Evolutionary conservation across 2,329 filamentous ascomycete genomes (phyloP), one percentile per base, ranked within the genome.

Genomic region (Ophiosphaerella narmari): DNA sequence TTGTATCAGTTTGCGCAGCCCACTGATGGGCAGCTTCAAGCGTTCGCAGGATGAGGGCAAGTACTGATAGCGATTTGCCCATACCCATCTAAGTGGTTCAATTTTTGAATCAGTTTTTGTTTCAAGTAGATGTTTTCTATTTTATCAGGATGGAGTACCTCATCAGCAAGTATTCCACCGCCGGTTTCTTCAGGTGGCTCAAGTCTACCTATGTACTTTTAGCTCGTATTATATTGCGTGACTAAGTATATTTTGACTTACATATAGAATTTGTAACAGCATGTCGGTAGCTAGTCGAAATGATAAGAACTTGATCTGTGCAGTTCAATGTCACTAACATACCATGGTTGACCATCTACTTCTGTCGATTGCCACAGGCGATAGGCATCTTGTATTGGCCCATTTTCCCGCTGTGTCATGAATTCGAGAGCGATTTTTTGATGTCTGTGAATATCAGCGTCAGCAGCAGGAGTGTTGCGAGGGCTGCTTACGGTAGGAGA

Each of bases 81-180:
- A 85, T 76, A 0, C 83, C 83, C 82, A 85, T 85, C 50, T 40
- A 23, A 26, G 21, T 16, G 7, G 14, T 12, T 9, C 11, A 7
- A 38, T 12, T 3, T 23, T 38, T 9, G 11, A 37, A 9, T 13
- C 18, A 9, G 18, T 13, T 18, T 12, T 12, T 23, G 14, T 6
- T 16, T 21, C 18, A 18, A 38, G 7, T 12, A 9, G 7, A 7
- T 18, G 16, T 9, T 21, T 12, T 8, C 5, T 38, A 18, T 6
- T 23, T 5, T 8, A 12, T 14, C 2, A 23, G 18, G n/a, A 8
- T 18, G 11, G n/a, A n/a, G 8, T 40, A 40, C 38, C 38, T 85
- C 82, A 58, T 86, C 82, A 0, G 82, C 82, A 2, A 85, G 58
- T n/a, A 86, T 79, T 0, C 80, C 80, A 33, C 71, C 77, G 12